Conservation (phyloP, 805 yeast species). For the Henningerozyma blattae region DNA sequence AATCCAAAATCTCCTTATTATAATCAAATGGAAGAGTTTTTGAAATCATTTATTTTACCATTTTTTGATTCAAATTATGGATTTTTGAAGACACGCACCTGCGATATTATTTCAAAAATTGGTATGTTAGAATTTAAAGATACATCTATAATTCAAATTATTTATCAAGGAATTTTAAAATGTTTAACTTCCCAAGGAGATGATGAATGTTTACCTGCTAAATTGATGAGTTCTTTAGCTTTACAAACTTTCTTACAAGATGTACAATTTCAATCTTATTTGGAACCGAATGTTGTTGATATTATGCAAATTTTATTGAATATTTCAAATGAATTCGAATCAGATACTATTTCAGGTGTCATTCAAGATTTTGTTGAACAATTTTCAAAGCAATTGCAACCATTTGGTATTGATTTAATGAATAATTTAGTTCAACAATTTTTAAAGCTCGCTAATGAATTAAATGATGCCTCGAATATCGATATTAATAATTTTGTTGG, state of each 20-base stretch:
- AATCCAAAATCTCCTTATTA: slow-evolving; percentile 43
- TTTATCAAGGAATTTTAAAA: slow-evolving; percentile 36
- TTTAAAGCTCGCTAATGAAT: slow-evolving; percentile 53
- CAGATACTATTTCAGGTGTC: slow-evolving; percentile 76
- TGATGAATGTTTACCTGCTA: slow-evolving; percentile 54
- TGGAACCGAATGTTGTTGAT: slow-evolving; percentile 59
- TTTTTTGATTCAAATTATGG: slow-evolving; percentile 48
- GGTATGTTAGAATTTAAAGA: slow-evolving; percentile 45
- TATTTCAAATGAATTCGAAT: slow-evolving; percentile 70
- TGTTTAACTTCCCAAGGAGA: slow-evolving; percentile 28
- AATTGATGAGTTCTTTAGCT: slow-evolving; percentile 74
- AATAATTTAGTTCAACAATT: slow-evolving; percentile 62
- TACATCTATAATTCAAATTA: slow-evolving; percentile 23
- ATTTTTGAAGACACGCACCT: slow-evolving; percentile 66
- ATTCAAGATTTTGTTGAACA: slow-evolving; percentile 93
- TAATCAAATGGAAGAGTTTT: slow-evolving; percentile 55
- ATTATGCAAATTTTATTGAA: slow-evolving; percentile 71
- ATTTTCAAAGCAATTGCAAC: slow-evolving; percentile 79
- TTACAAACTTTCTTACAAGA: slow-evolving; percentile 64
- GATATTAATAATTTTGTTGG: slow-evolving; percentile 29
- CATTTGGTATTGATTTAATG: slow-evolving; percentile 70
- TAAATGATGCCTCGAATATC: slow-evolving; percentile 44
- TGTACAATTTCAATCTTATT: slow-evolving; percentile 53
- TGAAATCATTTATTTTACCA: slow-evolving; percentile 57
- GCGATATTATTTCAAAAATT: slow-evolving; percentile 54